Evolutionary conservation across 495 filamentous ascomycete species (phyloP).

Genomic region (Lentithecium fluviatile): DNA sequence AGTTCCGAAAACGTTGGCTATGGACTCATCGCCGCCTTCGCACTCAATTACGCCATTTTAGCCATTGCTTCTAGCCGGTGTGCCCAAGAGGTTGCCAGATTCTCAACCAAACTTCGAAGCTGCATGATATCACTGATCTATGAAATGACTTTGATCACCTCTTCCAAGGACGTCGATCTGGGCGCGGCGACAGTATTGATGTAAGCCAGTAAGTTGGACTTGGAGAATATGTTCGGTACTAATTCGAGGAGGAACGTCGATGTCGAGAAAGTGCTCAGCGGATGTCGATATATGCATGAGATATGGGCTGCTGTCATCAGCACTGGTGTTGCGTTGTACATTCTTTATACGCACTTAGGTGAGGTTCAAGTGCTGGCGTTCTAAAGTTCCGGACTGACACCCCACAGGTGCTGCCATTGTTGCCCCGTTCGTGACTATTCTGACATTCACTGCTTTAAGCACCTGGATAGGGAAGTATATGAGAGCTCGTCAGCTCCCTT

Average conservation of each 20-base stretch:
- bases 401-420: slow-evolving; percentile 9
- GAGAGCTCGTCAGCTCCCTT: slow-evolving; percentile 14
- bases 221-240: too few relatives aligned
- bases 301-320: slow-evolving; percentile 22
- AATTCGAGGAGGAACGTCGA: slow-evolving; percentile 17
- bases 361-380: too few relatives aligned
- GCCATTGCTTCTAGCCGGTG: slow-evolving; percentile 22
- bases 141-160: slow-evolving; percentile 16
- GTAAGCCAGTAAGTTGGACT: neutral
- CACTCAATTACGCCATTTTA: slow-evolving; percentile 21
- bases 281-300: slow-evolving; percentile 21
- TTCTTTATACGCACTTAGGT: slow-evolving; percentile 24
- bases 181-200: slow-evolving; percentile 32
- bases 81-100: slow-evolving; percentile 14
- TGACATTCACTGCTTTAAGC: slow-evolving; percentile 4
- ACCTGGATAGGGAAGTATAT: slow-evolving; percentile 18
- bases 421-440: slow-evolving; percentile 7
- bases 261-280: slow-evolving; percentile 28
- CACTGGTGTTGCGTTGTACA: slow-evolving; percentile 20
- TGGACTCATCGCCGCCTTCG: slow-evolving; percentile 29
- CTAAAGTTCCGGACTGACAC: too few relatives aligned
- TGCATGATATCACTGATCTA: slow-evolving; percentile 27
- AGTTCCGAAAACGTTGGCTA: slow-evolving; percentile 14
- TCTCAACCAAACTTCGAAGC: slow-evolving; percentile 16
- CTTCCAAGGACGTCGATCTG: slow-evolving; percentile 20